Evolutionary conservation across 768 basidiomycete genomes (phyloP), one percentile per base, ranked within the genome.

Genomic region (Trametes elegans): DNA sequence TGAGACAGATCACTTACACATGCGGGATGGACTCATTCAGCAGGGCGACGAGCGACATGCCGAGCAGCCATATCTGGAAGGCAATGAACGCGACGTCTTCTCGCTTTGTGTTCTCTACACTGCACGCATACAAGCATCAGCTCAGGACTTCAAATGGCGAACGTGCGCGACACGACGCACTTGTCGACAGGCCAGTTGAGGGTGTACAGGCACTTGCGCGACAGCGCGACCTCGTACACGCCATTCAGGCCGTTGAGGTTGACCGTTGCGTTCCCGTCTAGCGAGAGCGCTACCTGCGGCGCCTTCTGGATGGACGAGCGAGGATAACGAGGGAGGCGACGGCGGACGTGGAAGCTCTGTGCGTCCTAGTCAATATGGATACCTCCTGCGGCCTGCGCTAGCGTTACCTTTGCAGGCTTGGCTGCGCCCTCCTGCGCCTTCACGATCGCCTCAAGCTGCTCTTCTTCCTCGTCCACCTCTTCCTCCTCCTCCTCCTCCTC

Each of bases 21-120:
- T 91, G 90, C 2, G 90, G 90, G 56, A 90, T 88, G 3, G 88
- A 90, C 70, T 91, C 88, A 68, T 90, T 90, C 53, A 79, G 63
- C 50, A 80, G 58, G 35, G 88, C 88, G 39, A 88, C 84, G 26
- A 85, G 53, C 10, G 87, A 88, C 84, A 90, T 86, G 27, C 84
- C 87, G 14, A 90, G 73, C 6, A 89, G 82, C 89, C 90, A 92
- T 50, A 88, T 71, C 61, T 91, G 87, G 72, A 90, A 92, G 6
- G 78, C 76, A 35, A 91, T 83, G 69, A 90, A 90, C 10, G 85
- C 79, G 55, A 88, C 70, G 66, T 92, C 90, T 64, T 90, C 88
- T 24, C 89, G 83, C 66, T 87, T 80, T 26, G 87, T 89, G 64
- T 88, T 80, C 48, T 74, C 74, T 48, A 92, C 76, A 21, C 88